These are phyloP conservation scores for Ceratocystiopsis sp. DNA, from an alignment of 2,329 filamentous ascomycete genomes.

Conservation along the genomic window DNA sequence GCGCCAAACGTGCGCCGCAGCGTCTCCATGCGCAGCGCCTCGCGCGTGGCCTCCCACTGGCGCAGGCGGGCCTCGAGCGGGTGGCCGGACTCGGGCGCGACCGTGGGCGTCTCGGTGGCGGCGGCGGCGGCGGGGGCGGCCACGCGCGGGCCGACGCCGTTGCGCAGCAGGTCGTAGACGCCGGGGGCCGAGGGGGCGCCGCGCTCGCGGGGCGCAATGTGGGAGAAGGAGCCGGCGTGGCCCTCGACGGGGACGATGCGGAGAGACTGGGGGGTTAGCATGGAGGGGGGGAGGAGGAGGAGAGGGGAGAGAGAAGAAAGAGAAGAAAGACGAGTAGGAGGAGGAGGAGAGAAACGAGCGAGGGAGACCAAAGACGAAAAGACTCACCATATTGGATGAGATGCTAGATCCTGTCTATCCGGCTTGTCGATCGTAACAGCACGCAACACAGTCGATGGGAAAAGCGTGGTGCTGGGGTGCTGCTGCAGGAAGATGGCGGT, in stretches of 20 bases:
- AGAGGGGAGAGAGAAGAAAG: too few relatives aligned
- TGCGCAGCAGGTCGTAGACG: slow-evolving; percentile 81
- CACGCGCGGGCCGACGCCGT: slow-evolving; percentile 54
- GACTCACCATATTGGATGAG: slow-evolving; percentile 32
- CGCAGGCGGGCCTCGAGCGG: slow-evolving; percentile 82
- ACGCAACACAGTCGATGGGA: too few relatives aligned
- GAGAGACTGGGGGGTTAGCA: slow-evolving; percentile 55
- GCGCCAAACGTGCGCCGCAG: slow-evolving; percentile 80
- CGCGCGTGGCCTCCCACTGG: slow-evolving; percentile 81
- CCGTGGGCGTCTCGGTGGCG: too few relatives aligned
- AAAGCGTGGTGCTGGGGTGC: too few relatives aligned
- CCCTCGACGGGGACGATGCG: slow-evolving; percentile 63
- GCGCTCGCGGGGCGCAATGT: slow-evolving; percentile 37
- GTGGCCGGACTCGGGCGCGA: slow-evolving; percentile 50
- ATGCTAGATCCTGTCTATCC: not conserved
- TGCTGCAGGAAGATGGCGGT: too few relatives aligned
- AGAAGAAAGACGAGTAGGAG: not conserved
- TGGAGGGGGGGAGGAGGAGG: too few relatives aligned
- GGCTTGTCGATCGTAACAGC: not conserved
- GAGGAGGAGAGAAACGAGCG: not conserved
- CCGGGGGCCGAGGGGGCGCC: slow-evolving; percentile 82
- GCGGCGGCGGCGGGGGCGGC: slow-evolving; percentile 26
- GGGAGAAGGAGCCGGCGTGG: slow-evolving; percentile 49
- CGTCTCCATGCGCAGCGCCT: slow-evolving; percentile 71
- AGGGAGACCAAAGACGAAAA: not conserved